These are phyloP conservation scores for Podila horticola DNA, from an alignment of 192 early-diverging fungal species.

Conservation along the genomic window DNA sequence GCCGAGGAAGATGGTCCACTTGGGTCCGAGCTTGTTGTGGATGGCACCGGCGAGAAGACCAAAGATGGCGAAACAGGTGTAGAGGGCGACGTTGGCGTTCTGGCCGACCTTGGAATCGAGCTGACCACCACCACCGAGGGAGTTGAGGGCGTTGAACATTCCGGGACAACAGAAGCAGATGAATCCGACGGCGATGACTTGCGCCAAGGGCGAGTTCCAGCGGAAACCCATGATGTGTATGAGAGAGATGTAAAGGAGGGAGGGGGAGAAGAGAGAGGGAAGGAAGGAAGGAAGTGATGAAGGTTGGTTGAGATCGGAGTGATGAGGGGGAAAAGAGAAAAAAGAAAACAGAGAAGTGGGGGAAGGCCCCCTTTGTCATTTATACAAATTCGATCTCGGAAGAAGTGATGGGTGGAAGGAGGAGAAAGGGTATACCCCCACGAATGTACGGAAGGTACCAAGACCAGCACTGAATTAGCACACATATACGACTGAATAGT, in stretches of 20 bases:
- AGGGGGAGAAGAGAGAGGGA: neutral
- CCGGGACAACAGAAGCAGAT: conserved; percentile 58
- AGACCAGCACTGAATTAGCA: too few species aligned
- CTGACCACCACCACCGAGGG: conserved; percentile 71
- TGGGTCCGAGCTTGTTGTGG: conserved; percentile 77
- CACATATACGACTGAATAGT: too few species aligned
- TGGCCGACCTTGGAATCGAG: conserved; percentile 61
- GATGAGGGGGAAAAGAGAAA: neutral
- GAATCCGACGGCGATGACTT: conserved; percentile 72
- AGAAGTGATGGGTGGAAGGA: too few species aligned
- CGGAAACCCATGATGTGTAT: conserved; percentile 7
- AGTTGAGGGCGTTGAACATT: conserved; percentile 35
- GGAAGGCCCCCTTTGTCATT: too few species aligned
- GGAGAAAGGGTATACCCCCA: too few species aligned
- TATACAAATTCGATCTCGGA: too few species aligned
- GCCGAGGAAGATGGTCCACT: conserved; percentile 68
- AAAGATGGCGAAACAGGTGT: conserved; percentile 76
- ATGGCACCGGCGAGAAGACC: conserved; percentile 74
- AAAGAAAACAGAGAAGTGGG: too few species aligned
- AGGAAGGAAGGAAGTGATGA: neutral
- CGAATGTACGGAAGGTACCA: too few species aligned
- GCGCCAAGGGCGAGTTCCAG: conserved; percentile 66
- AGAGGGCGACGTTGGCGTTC: conserved; percentile 78
- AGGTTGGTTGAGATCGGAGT: neutral
- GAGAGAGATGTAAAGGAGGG: neutral